Percentiles rank a stretch among this genome's conserved stretches.
These are phyloP conservation scores for Alopecurus myosuroides DNA, from an alignment of 176 grass and related monocot genomes.

Conservation along the genomic window DNA sequence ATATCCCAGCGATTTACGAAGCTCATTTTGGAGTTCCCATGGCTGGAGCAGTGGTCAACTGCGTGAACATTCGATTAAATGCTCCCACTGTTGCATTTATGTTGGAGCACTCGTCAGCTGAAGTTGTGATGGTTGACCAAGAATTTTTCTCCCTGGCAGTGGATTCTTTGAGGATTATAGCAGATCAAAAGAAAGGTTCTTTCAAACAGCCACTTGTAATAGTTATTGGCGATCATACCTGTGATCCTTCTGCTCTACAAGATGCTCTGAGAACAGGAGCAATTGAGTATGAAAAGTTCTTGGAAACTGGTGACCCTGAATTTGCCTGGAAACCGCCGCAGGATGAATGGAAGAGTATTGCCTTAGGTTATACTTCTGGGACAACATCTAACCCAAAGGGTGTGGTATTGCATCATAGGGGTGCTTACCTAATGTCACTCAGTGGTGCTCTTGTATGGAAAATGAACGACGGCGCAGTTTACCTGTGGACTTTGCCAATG, in stretches of 20 bases:
- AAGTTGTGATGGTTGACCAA: conserved; percentile 83
- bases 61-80: conserved; percentile 77
- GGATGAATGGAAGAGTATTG: conserved; percentile 93
- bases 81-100: conserved; percentile 74
- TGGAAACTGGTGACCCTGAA: conserved; percentile 64
- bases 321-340: conserved; percentile 78
- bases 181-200: conserved; percentile 47
- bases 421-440: conserved; percentile 86
- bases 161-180: conserved; percentile 68
- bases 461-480: conserved; percentile 68
- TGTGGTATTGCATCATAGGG: conserved; percentile 85
- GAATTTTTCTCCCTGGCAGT: conserved; percentile 73
- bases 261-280: conserved; percentile 67
- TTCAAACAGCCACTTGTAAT: conserved; percentile 75
- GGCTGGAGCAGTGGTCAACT: conserved; percentile 84
- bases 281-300: conserved; percentile 73
- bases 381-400: conserved; percentile 88
- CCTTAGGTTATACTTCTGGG: conserved; percentile 86
- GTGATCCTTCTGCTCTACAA: conserved; percentile 44
- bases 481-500: conserved; percentile 93
- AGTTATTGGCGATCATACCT: conserved; percentile 70
- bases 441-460: conserved; percentile 62
- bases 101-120: conserved; percentile 66
- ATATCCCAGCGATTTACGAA: conserved; percentile 86
- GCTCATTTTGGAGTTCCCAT: conserved; percentile 97